phyloP scores from a whole-genome alignment of 805 yeast species.

The Wickerhamomyces queroliae region DNA sequence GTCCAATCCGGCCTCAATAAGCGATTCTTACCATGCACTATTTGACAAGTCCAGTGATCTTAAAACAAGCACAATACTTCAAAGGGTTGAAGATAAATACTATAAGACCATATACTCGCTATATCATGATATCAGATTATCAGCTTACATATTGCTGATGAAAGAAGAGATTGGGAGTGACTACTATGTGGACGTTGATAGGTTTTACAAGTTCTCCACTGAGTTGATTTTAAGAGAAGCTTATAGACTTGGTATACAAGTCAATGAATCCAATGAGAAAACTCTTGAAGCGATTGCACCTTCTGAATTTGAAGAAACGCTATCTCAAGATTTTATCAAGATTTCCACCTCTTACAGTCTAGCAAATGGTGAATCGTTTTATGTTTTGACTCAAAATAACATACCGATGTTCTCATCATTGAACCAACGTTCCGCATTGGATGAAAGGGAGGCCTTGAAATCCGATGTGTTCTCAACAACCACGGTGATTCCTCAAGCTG shows the following conservation, averaged over 20 bases:
- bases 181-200: constrained; percentile 49
- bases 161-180: constrained; percentile 42
- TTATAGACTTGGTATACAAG: constrained; percentile 33
- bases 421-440: constrained; percentile 63
- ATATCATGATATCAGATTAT: constrained; percentile 62
- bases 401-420: constrained; percentile 78
- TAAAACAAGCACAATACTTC: constrained; percentile 33
- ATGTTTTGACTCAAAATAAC: constrained; percentile 52
- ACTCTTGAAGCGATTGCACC: constrained; percentile 15
- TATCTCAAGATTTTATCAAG: constrained; percentile 54
- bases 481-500: constrained; percentile 54
- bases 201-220: constrained; percentile 54
- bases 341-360: constrained; percentile 47
- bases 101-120: constrained; percentile 46
- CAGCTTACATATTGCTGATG: constrained; percentile 42
- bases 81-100: constrained; percentile 30
- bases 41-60: constrained; percentile 2
- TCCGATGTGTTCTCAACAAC: constrained; percentile 66
- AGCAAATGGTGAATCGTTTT: constrained; percentile 61
- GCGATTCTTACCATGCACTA: background rate
- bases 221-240: constrained; percentile 63
- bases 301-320: constrained; percentile 28
- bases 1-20: background rate
- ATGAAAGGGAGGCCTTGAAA: constrained; percentile 62
- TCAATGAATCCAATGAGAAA: constrained; percentile 13